phyloP scores from a whole-genome alignment of 208 protist species.

The Tritrichomonas foetus region DNA sequence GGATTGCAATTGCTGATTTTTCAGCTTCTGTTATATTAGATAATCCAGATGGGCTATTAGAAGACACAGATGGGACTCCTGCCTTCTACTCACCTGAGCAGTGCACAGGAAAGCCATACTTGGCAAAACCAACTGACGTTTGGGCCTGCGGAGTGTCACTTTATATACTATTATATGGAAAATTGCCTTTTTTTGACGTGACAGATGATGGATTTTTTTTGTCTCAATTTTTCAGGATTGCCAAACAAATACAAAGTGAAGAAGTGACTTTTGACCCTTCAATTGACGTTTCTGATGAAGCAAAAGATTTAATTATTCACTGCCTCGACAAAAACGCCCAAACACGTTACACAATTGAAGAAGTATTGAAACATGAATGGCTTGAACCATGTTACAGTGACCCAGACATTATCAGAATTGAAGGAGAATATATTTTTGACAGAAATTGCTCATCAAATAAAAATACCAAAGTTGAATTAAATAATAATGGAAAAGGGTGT shows the following conservation, averaged over 20 bases:
- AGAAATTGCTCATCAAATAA: too few relatives aligned
- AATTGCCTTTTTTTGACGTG: neutral
- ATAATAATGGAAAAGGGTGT: too few relatives aligned
- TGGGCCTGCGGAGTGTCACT: neutral
- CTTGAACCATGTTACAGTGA: neutral
- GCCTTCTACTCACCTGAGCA: conserved; percentile 14
- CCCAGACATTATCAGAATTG: too few relatives aligned
- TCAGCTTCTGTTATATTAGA: neutral
- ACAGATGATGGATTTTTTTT: neutral
- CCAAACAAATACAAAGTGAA: neutral
- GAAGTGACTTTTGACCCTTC: neutral
- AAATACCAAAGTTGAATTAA: too few relatives aligned
- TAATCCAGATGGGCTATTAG: neutral
- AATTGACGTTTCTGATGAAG: neutral
- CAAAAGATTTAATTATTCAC: conserved; percentile 37
- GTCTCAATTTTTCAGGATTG: neutral
- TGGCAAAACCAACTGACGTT: neutral
- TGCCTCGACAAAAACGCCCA: neutral
- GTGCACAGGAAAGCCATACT: neutral
- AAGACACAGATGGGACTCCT: neutral
- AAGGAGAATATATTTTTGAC: too few relatives aligned
- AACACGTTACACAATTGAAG: neutral
- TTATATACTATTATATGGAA: neutral
- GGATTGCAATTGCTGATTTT: neutral
- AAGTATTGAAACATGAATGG: neutral